These are phyloP conservation scores for Corymbia maculata DNA, from an alignment of 345 rosid genomes.

Conservation along the genomic window DNA sequence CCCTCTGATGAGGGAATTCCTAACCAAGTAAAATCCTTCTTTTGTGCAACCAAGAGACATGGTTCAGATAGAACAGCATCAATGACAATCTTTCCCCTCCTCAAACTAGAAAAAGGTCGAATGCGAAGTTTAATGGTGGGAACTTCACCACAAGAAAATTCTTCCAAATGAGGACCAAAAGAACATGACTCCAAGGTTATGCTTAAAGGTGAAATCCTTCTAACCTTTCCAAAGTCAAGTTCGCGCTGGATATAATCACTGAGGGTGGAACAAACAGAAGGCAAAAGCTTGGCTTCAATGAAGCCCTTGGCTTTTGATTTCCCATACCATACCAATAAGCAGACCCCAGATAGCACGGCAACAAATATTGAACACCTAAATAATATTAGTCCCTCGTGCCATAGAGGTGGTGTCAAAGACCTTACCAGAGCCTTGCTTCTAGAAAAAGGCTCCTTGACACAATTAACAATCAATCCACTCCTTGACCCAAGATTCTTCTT, in stretches of 20 bases:
- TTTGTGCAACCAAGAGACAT: conserved; percentile 57
- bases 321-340: conserved; percentile 86
- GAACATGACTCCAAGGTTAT: conserved; percentile 78
- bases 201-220: conserved; percentile 73
- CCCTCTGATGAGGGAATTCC: conserved; percentile 71
- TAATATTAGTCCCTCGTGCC: conserved; percentile 73
- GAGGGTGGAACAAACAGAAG: conserved; percentile 72
- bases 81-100: conserved; percentile 80
- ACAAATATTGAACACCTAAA: conserved; percentile 67
- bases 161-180: conserved; percentile 66
- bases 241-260: conserved; percentile 77
- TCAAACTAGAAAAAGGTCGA: conserved; percentile 79
- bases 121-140: conserved; percentile 71
- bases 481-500: conserved; percentile 59
- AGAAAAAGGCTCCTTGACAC: conserved; percentile 49
- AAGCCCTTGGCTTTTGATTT: conserved; percentile 61
- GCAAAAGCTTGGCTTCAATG: conserved; percentile 73
- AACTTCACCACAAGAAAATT: conserved; percentile 89
- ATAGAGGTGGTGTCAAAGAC: conserved; percentile 59
- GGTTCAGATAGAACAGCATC: conserved; percentile 83
- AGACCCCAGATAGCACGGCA: conserved; percentile 75
- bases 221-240: conserved; percentile 72
- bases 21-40: conserved; percentile 87
- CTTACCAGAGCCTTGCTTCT: conserved; percentile 52
- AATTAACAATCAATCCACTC: conserved; percentile 42